phyloP scores from a whole-genome alignment of 2,329 filamentous ascomycete genomes.

The Trichoderma guizhouense region DNA sequence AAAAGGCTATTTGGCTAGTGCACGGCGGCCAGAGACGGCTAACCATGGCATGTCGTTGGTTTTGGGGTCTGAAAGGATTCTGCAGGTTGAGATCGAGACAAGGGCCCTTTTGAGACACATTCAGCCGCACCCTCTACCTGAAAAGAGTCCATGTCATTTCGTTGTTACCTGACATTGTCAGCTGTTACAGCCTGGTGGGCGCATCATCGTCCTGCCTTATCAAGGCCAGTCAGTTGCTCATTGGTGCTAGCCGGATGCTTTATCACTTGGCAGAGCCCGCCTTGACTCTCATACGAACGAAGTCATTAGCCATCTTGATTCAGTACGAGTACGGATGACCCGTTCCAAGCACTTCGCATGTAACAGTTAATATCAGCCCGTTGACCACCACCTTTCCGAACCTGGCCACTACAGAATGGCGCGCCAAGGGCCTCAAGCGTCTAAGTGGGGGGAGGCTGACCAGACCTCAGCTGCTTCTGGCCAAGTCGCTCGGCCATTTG shows the following conservation, averaged over 20 bases:
- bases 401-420: not conserved
- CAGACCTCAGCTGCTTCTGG: conserved; percentile 4
- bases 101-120: not conserved
- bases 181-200: not conserved
- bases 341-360: not conserved
- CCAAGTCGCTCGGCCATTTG: conserved; percentile 8
- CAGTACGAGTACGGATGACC: not conserved
- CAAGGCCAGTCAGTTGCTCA: not conserved
- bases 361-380: not conserved
- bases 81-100: not conserved
- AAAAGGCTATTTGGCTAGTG: not conserved
- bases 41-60: not conserved
- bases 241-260: not conserved
- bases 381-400: not conserved
- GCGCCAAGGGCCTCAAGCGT: not conserved
- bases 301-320: not conserved
- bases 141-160: not conserved
- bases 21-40: not conserved
- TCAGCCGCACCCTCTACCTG: not conserved
- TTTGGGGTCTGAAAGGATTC: not conserved
- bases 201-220: not conserved
- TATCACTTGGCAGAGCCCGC: not conserved
- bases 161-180: not conserved
- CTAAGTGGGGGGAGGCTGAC: not conserved
- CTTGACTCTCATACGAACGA: not conserved